Evolutionary conservation across 306 rosid genomes (phyloP), one percentile per base, ranked within the genome.

Genomic region (Psophocarpus tetragonolobus): DNA sequence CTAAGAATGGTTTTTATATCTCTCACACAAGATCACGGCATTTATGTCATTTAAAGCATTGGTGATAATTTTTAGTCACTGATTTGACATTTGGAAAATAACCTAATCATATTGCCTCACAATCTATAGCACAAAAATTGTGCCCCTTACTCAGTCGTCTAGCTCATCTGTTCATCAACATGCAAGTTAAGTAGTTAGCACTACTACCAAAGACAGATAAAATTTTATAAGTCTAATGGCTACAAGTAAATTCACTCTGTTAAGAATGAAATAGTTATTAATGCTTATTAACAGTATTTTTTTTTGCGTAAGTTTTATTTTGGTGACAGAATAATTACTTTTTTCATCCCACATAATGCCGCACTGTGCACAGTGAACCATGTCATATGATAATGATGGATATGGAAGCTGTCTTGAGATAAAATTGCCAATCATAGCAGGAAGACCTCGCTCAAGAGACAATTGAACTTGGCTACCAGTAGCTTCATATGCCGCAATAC

Each of bases 401-500:
- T 86, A 96, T 47, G 99, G 98, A 84, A 96, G 97, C 88, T 92
- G 96, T 81, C 88, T 86, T 58, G 89, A 41, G 65, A 87, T 77
- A 58, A 96, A 93, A 85, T 84, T 91, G 26, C 94, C 99, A 78
- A 96, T 88, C 87, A 96, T 87, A 41, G 99, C 99, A 4, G 99
- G 98, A 76, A 96, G 98, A 75, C 98, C 99, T 85, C 99, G 90
- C 89, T 96, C 99, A 67, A 96, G 98, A 84, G 98, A 87, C 90
- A 96, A 82, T 71, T 96, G 99, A 83, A 96, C 99, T 85, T 96
- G 99, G 85, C 99, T 93, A 60, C 99, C 99, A 76, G 99, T 90
- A 75, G 94, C 93, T 85, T 96, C 99, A 72, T 88, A 96, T 24
- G 90, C 88, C 74, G 99, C 98, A 76, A 96, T 82, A 84, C 99